These are phyloP conservation scores for Chlamydomonas schloesseri DNA, from an alignment of 139 green algal genomes.

Conservation along the genomic window DNA sequence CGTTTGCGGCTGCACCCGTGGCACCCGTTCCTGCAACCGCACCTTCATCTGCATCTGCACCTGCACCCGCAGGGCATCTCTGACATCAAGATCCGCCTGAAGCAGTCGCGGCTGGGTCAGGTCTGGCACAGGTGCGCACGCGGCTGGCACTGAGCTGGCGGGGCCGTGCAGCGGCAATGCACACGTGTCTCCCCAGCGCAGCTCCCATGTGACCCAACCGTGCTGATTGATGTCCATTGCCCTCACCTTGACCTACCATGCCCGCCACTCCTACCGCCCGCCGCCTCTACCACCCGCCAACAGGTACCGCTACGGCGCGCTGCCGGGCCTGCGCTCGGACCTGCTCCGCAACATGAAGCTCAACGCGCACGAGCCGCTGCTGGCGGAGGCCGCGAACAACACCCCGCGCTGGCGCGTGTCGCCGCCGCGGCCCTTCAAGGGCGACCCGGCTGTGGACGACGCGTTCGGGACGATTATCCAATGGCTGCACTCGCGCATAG, in stretches of 20 bases:
- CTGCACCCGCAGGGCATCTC: background rate
- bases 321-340: conserved; percentile 10
- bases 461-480: conserved; percentile 44
- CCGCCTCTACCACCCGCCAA: too few species aligned
- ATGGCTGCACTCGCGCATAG: conserved; percentile 42
- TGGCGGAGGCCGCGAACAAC: too few species aligned
- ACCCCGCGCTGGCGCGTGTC: background rate
- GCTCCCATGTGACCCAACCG: background rate
- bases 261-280: too few species aligned
- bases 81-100: background rate
- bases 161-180: background rate
- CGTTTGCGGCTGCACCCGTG: too few species aligned
- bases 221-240: background rate
- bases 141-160: too few species aligned
- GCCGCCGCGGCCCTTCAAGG: conserved; percentile 34
- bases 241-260: background rate
- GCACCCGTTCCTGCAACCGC: too few species aligned
- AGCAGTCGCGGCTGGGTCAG: background rate
- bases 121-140: conserved; percentile 21
- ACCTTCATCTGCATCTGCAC: too few species aligned
- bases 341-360: background rate
- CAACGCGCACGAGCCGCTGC: background rate
- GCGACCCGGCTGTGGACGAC: conserved; percentile 28
- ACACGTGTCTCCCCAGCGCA: background rate
- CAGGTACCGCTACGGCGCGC: conserved; percentile 29